A percentile compares a stretch with the other conserved stretches of the same genome.
Conservation (phyloP, 805 yeast species). For the Pichia cephalocereana region DNA sequence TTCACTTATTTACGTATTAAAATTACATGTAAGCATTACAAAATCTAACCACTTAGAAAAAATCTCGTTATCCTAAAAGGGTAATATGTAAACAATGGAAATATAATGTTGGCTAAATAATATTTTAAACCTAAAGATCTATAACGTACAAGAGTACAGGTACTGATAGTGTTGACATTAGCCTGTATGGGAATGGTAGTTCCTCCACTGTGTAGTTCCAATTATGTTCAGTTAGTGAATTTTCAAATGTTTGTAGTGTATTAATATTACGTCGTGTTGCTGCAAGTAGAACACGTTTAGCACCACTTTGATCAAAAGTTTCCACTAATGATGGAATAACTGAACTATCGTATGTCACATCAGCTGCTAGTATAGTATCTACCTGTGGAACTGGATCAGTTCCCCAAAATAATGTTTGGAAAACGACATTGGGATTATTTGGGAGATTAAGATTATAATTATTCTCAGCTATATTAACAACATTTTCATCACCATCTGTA, state of each 20-base stretch:
- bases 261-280: constrained; percentile 61
- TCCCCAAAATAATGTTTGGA: constrained; percentile 54
- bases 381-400: constrained; percentile 33
- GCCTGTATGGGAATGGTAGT: background rate
- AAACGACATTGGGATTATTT: constrained; percentile 11
- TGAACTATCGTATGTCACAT: constrained; percentile 72
- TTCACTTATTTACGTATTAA: too few species aligned
- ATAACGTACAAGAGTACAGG: background rate
- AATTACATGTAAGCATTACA: too few species aligned
- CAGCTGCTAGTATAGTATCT: constrained; percentile 69
- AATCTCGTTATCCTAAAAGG: too few species aligned
- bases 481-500: constrained; percentile 61
- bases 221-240: constrained; percentile 27
- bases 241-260: constrained; percentile 13
- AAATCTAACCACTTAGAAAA: too few species aligned
- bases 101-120: too few species aligned
- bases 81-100: too few species aligned
- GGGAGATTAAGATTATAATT: constrained; percentile 39
- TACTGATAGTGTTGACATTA: background rate
- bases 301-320: background rate
- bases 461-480: constrained; percentile 37
- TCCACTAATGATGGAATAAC: constrained; percentile 44
- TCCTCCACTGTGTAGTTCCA: background rate
- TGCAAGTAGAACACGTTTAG: constrained; percentile 34
- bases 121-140: too few species aligned